phyloP scores from a whole-genome alignment of 2,329 filamentous ascomycete species.

The Colletotrichum limetticola region DNA sequence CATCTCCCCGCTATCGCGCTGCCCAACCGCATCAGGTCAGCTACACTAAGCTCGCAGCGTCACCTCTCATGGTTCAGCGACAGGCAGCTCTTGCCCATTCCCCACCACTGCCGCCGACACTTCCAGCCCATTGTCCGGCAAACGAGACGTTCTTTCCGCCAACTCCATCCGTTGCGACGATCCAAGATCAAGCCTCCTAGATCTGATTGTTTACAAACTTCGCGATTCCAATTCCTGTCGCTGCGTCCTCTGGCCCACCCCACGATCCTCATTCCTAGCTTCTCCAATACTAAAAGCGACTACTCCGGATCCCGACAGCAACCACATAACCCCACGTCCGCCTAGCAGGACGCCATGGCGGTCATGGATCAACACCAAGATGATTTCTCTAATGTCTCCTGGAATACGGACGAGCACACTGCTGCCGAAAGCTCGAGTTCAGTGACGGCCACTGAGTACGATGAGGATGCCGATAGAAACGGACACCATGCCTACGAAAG shows the following conservation, averaged over 20 bases:
- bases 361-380: conserved; percentile 63
- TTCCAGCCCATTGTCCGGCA: conserved; percentile 25
- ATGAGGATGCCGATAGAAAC: conserved; percentile 29
- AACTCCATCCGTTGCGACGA: conserved; percentile 22
- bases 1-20: conserved; percentile 22
- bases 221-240: background rate
- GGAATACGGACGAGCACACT: conserved; percentile 70
- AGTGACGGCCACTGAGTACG: conserved; percentile 36
- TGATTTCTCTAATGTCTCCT: conserved; percentile 85
- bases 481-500: conserved; percentile 58
- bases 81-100: conserved; percentile 30
- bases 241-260: background rate
- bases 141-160: conserved; percentile 22
- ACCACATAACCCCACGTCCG: conserved; percentile 36
- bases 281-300: background rate
- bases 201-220: background rate
- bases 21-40: conserved; percentile 26
- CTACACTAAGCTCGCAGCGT: conserved; percentile 28
- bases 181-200: background rate
- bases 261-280: background rate
- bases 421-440: conserved; percentile 41
- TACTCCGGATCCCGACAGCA: background rate
- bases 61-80: conserved; percentile 23
- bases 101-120: conserved; percentile 34
- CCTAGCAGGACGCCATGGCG: conserved; percentile 47